These are phyloP conservation scores for Physocladia obscura DNA, from an alignment of 192 early-diverging fungal species.

Conservation along the genomic window DNA sequence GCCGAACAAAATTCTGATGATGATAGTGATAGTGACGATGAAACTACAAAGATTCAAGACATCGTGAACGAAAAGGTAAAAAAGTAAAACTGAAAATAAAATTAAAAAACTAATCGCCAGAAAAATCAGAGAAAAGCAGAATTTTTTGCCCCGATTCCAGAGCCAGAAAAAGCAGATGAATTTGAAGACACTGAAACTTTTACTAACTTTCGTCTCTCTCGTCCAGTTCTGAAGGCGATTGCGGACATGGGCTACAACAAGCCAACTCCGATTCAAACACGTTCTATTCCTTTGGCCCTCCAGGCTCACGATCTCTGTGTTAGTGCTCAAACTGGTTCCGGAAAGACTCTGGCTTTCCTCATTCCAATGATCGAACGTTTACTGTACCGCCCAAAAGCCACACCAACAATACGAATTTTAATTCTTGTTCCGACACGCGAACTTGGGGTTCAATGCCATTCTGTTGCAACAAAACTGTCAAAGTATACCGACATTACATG, in stretches of 20 bases:
- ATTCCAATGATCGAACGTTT: conserved; percentile 95
- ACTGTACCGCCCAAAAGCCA: conserved; percentile 81
- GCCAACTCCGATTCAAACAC: conserved; percentile 91
- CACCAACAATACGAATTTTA: conserved; percentile 78
- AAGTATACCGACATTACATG: conserved; percentile 85
- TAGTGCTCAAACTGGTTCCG: conserved; percentile 96
- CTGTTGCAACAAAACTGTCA: conserved; percentile 80
- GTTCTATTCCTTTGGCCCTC: conserved; percentile 89
- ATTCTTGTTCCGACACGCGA: conserved; percentile 97
- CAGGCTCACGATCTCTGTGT: conserved; percentile 98
- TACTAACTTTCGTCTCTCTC: conserved; percentile 86
- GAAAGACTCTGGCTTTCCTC: conserved; percentile 96
- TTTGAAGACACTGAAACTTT: conserved; percentile 68
- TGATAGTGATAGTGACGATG: conserved; percentile 3
- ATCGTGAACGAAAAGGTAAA: conserved; percentile 26
- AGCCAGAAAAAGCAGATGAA: not conserved
- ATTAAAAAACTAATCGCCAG: not conserved
- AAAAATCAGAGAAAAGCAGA: conserved; percentile 44
- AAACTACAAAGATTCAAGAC: conserved; percentile 11
- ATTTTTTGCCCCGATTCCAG: conserved; percentile 44
- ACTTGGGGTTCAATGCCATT: conserved; percentile 95
- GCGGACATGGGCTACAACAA: conserved; percentile 84
- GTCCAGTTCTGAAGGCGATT: conserved; percentile 91
- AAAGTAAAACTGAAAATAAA: not conserved
- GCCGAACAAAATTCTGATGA: not conserved